Base-by-base conservation (phyloP, 805 yeast species). In the Ogataea paraovalis region DNA sequence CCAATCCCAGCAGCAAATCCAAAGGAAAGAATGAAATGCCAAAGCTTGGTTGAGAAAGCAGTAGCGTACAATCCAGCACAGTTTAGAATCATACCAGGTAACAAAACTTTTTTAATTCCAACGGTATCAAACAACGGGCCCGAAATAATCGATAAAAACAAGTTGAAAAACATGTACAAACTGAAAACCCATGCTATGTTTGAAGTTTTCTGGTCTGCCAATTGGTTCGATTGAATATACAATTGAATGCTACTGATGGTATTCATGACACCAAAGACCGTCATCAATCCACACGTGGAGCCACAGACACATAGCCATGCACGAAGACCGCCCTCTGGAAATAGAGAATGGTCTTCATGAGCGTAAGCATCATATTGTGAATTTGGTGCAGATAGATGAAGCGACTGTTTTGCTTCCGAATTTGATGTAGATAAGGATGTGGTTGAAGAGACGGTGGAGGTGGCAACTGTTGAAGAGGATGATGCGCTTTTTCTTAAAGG, bases 141-240 rank as follows among this genome's bases (percentile, higher is more conserved):
- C 0, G 60, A 53, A 4, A 63, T 39, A 12, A 72, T 55, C 8
- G 75, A 74, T 36, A 68, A 55, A n/a, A 67, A 51, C 54, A 77
- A 79, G 14, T 77, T 71, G 23, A 81, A 62, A 36, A 80, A 77
- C 53, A 78, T 66, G 56, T 73, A 78, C 22, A 83, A 58, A 0
- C 88, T 82, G 53, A 83, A 84, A 28, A 83, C 74, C 90, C 90
- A 83, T 2, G 86, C 76, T 10, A 82, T 72, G 1, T 78, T 66
- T 2, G 83, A 72, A 1, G 80, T 68, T 8, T 69, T 60, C 4
- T 69, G 68, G 44, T 72, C 60, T 0, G 67, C 65, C 48, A 84
- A 64, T 61, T 82, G 87, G 60, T 84, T 75, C 13, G 67, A 68
- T n/a, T 82, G 73, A 8, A 83, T 73, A 54, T 80, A 80, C 1